Evolutionary conservation across 78 protist genomes (phyloP).

Genomic region (Monosiga brevicollis): DNA sequence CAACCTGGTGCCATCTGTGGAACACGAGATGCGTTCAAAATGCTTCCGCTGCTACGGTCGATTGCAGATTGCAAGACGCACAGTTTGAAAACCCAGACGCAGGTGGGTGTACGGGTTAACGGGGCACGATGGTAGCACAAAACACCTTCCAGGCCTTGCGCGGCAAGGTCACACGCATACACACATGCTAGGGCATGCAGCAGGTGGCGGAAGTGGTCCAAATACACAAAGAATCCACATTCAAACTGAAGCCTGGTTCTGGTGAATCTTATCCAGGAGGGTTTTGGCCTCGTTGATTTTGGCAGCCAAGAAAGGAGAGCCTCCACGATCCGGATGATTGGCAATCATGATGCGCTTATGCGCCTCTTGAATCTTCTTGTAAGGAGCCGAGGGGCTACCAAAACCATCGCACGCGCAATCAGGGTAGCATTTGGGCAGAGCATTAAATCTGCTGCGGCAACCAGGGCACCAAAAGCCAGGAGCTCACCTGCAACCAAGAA

Average conservation of each 20-base stretch:
- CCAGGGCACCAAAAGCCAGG: neutral
- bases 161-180: neutral
- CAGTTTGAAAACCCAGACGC: no score
- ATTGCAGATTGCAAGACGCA: no score
- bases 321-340: constrained; percentile 69
- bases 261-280: constrained; percentile 28
- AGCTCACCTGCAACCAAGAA: constrained; percentile 29
- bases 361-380: constrained; percentile 28
- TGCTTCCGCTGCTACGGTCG: no score
- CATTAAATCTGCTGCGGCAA: no score
- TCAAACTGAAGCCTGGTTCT: neutral
- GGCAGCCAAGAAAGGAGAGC: constrained; percentile 49
- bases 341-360: constrained; percentile 33
- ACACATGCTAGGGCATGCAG: neutral
- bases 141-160: no score
- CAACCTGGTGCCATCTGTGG: no score
- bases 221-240: neutral
- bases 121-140: no score
- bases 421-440: neutral
- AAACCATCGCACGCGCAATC: neutral
- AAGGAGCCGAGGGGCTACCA: constrained; percentile 9
- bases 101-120: no score
- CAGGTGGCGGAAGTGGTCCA: neutral
- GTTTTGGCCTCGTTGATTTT: constrained; percentile 65
- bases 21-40: no score